A percentile compares a stretch with the other conserved stretches of the same genome.
Evolutionary conservation across 148 eudicot genomes (phyloP).

Genomic region (Camellia lanceoleosa): DNA sequence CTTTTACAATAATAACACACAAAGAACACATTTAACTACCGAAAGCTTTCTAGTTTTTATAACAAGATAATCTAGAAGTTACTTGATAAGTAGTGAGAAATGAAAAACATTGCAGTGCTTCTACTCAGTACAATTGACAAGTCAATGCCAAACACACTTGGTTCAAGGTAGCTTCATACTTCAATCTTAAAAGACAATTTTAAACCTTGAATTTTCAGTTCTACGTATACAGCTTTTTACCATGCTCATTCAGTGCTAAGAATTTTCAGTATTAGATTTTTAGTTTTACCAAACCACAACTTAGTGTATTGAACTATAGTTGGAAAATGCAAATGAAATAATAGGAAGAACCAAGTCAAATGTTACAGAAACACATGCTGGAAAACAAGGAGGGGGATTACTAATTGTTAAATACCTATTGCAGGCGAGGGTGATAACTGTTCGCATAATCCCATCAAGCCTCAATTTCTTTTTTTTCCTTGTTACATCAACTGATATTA

Average conservation of each 20-base stretch:
- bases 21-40: not conserved
- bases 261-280: not conserved
- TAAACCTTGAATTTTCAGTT: not conserved
- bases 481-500: constrained; percentile 69
- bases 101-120: too few species aligned
- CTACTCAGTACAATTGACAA: too few species aligned
- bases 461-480: constrained; percentile 65
- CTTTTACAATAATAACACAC: not conserved
- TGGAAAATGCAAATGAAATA: not conserved
- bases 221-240: too few species aligned
- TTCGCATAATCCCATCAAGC: constrained; percentile 81
- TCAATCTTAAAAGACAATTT: not conserved
- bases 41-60: not conserved
- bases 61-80: too few species aligned
- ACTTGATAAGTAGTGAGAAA: too few species aligned
- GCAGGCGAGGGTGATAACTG: constrained; percentile 74
- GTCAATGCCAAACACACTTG: not conserved
- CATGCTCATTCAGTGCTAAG: not conserved
- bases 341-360: not conserved
- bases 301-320: not conserved
- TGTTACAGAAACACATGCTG: not conserved
- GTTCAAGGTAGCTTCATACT: not conserved
- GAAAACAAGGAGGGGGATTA: not conserved
- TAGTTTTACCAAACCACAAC: not conserved
- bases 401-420: constrained; percentile 50